Evolutionary conservation across 768 basidiomycete genomes (phyloP), one percentile per base, ranked within the genome.

Genomic region (Psilocybe subaeruginosa): DNA sequence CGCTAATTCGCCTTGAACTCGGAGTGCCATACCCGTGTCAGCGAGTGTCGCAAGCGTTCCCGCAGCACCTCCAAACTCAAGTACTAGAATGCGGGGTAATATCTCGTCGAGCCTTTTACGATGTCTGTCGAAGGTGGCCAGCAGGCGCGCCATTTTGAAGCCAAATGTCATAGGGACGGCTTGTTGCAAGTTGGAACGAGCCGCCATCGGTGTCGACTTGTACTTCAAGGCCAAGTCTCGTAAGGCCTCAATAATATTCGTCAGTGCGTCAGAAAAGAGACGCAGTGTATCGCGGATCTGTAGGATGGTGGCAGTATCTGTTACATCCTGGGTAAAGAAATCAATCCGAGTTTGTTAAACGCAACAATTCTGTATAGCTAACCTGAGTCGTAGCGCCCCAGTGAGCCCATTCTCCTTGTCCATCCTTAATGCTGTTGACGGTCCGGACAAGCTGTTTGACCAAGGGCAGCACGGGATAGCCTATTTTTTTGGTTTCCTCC

Each of bases 381-480:
- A 79, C 81, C 74, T 82, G 81, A 16, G 81, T 82, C 3, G 81
- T 82, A 3, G 80, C 78, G 31, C 81, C 81, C 69, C 79, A 82
- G 64, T 82, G 81, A 16, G 71, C 72, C 78, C 81, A 81, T 66
- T 81, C 81, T 35, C 81, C 81, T 7, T 79, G 62, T 23, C 78
- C 75, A 48, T 64, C 64, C 52, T 67, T 61, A 9, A 62, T 60
- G 23, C 62, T 55, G 54, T 79, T 82, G 17, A 77, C 78, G 52
- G 68, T 60, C 11, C 66, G 72, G 2, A 82, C 80, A 29, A 82
- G 69, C 49, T 81, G 80, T 60, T 76, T 78, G 16, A 81, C 78
- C 12, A 82, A 57, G 39, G 79, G 79, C 37, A 82, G 57, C 2
- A 81, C 77, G 1, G 81, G 80, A 61, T 80, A 80, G 2, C 80